Conservation (phyloP, 176 grass and related monocot genomes). For the Oryza glumipatula region DNA sequence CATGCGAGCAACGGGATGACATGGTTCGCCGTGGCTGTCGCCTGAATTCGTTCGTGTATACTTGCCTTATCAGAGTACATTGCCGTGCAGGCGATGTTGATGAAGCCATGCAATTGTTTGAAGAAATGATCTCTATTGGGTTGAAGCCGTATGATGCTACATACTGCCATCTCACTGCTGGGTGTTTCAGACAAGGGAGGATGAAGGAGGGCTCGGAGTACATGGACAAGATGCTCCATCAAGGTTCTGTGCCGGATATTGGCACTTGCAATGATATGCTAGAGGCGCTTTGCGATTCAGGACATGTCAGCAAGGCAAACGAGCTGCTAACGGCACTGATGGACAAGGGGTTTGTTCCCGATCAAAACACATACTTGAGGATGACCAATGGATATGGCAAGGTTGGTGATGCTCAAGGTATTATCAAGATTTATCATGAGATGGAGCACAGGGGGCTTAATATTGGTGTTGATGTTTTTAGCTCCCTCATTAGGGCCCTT, state of each 20-base stretch:
- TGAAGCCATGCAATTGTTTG: conserved; percentile 45
- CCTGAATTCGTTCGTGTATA: conserved; percentile 76
- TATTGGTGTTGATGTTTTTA: conserved; percentile 29
- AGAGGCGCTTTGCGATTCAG: conserved; percentile 40
- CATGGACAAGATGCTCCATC: conserved; percentile 60
- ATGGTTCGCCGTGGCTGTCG: conserved; percentile 61
- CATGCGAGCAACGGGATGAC: conserved; percentile 45
- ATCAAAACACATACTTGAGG: conserved; percentile 49
- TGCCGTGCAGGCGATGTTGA: conserved; percentile 32
- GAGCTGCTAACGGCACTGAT: conserved; percentile 53
- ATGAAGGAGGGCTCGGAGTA: conserved; percentile 49
- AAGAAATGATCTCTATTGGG: conserved; percentile 71
- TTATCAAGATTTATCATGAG: conserved; percentile 73
- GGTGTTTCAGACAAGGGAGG: conserved; percentile 54
- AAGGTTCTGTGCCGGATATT: conserved; percentile 55
- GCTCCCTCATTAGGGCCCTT: conserved; percentile 55
- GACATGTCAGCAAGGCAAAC: conserved; percentile 61
- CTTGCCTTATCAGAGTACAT: conserved; percentile 59
- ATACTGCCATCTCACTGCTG: conserved; percentile 56
- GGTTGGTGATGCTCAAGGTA: conserved; percentile 47
- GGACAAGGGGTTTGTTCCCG: conserved; percentile 60
- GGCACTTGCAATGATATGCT: conserved; percentile 56
- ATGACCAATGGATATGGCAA: conserved; percentile 62
- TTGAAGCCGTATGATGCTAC: conserved; percentile 77
- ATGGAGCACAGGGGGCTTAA: conserved; percentile 63